Percentiles rank a stretch among this genome's conserved stretches.
phyloP scores from a whole-genome alignment of 2,329 filamentous ascomycete genomes.

The Diaporthe australafricana region DNA sequence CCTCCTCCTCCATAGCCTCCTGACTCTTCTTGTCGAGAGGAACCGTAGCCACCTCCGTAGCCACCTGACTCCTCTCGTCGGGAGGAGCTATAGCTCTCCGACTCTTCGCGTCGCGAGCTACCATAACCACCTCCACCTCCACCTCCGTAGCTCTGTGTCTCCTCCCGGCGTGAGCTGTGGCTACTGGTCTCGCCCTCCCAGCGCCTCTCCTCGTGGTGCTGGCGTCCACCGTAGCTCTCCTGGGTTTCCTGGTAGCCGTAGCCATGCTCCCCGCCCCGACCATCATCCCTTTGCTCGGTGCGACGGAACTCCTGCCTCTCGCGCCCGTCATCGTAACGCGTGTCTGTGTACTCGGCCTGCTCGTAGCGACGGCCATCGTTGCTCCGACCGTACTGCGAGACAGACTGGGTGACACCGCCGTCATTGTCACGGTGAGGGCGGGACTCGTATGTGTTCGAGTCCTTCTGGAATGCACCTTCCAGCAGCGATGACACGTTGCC shows the following conservation, averaged over 20 bases:
- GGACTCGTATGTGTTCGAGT: constrained; percentile 63
- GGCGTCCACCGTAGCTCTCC: constrained; percentile 67
- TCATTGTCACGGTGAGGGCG: constrained; percentile 65
- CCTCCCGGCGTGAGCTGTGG: constrained; percentile 43
- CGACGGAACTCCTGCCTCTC: constrained; percentile 70
- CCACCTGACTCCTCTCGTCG: constrained; percentile 29
- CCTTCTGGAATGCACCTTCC: constrained; percentile 50
- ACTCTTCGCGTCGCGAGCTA: constrained; percentile 41
- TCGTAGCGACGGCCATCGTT: constrained; percentile 63
- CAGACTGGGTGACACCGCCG: constrained; percentile 70
- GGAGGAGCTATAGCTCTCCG: constrained; percentile 38
- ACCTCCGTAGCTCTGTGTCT: constrained; percentile 43
- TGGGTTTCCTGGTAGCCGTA: constrained; percentile 70
- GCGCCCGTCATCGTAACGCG: constrained; percentile 67
- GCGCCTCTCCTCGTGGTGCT: constrained; percentile 67
- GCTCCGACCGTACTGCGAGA: constrained; percentile 71
- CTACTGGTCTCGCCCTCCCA: constrained; percentile 49
- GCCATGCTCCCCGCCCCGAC: constrained; percentile 52
- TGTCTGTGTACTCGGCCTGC: constrained; percentile 70
- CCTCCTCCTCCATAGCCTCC: constrained; percentile 42
- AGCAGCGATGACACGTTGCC: constrained; percentile 77
- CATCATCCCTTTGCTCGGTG: constrained; percentile 66
- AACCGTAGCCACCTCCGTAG: constrained; percentile 39
- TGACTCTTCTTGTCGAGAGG: constrained; percentile 39
- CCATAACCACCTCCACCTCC: constrained; percentile 39